These are phyloP conservation scores for Trichosporon faecale DNA, from an alignment of 1,284 basidiomycete genomes.

Conservation along the genomic window DNA sequence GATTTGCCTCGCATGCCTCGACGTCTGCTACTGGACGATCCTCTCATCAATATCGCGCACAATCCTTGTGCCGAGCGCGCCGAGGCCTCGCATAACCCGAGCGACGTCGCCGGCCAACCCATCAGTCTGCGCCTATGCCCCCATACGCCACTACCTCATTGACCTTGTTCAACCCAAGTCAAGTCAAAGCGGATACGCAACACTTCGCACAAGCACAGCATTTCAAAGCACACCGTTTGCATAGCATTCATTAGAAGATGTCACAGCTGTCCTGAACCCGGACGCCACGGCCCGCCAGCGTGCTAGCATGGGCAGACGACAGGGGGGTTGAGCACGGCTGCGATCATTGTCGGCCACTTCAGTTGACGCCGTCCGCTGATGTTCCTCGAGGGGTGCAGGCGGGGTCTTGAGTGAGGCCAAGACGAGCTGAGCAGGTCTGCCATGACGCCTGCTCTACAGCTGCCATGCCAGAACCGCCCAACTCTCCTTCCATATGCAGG, in stretches of 20 bases:
- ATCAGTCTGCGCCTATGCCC: too few relatives aligned
- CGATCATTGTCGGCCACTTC: slow-evolving; percentile 16
- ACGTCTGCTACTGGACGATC: too few relatives aligned
- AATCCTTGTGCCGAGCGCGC: not conserved
- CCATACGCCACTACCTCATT: too few relatives aligned
- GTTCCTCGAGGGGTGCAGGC: slow-evolving; percentile 1
- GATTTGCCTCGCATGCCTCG: not conserved
- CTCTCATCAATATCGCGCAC: not conserved
- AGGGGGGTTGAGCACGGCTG: slow-evolving; percentile 8
- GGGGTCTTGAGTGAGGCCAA: slow-evolving; percentile 30
- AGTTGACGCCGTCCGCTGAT: slow-evolving; percentile 23
- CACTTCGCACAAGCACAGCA: not conserved
- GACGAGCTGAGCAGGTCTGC: not conserved
- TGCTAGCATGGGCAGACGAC: not conserved
- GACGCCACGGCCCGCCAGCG: not conserved
- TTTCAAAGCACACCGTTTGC: not conserved
- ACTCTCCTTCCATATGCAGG: too few relatives aligned
- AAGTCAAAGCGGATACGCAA: too few relatives aligned
- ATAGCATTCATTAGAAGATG: not conserved
- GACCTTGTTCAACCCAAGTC: too few relatives aligned
- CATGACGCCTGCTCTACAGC: not conserved
- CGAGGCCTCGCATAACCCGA: too few relatives aligned
- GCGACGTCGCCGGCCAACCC: too few relatives aligned
- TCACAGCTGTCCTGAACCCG: slow-evolving; percentile 8
- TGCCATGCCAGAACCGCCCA: not conserved